Evolutionary conservation across 352 stramenopile genomes (phyloP).

Genomic region (Globisporangium viniferum): DNA sequence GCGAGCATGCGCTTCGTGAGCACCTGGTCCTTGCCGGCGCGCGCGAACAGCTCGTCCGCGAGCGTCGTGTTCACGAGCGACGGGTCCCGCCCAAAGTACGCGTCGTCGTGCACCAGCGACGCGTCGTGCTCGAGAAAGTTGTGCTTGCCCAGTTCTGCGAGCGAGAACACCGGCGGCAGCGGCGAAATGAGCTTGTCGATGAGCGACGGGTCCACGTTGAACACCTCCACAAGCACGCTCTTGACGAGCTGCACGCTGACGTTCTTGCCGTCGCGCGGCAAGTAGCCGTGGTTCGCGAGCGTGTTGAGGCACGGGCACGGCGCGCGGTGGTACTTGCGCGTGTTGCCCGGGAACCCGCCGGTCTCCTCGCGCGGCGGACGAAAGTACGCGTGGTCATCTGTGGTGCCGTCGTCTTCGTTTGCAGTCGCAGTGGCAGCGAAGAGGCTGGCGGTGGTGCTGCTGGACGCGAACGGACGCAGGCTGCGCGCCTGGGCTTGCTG

Average conservation of each 20-base stretch:
- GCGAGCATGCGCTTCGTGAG: constrained; percentile 40
- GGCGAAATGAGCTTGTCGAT: constrained; percentile 28
- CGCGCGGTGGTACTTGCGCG: constrained; percentile 39
- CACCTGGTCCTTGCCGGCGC: constrained; percentile 19
- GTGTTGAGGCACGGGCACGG: constrained; percentile 69
- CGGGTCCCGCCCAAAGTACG: constrained; percentile 39
- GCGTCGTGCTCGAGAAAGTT: constrained; percentile 72
- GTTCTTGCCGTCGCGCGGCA: constrained; percentile 57
- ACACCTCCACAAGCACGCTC: constrained; percentile 40
- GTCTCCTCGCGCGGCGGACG: constrained; percentile 34
- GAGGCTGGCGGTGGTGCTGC: background rate
- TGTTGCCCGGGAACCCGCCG: constrained; percentile 44
- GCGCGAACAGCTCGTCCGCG: constrained; percentile 31
- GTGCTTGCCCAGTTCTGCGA: constrained; percentile 53
- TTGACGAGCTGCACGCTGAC: constrained; percentile 39
- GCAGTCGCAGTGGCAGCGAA: constrained; percentile 8
- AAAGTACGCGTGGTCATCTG: constrained; percentile 35
- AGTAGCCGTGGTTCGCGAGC: constrained; percentile 67
- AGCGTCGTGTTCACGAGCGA: constrained; percentile 44
- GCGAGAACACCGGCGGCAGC: constrained; percentile 39
- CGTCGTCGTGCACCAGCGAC: constrained; percentile 63
- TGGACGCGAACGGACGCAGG: constrained; percentile 4
- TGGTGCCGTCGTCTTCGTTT: background rate
- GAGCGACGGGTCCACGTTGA: constrained; percentile 40
- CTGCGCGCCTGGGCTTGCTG: constrained; percentile 8